phyloP scores from a whole-genome alignment of 352 stramenopile genomes.

The Phytophthora europaea region DNA sequence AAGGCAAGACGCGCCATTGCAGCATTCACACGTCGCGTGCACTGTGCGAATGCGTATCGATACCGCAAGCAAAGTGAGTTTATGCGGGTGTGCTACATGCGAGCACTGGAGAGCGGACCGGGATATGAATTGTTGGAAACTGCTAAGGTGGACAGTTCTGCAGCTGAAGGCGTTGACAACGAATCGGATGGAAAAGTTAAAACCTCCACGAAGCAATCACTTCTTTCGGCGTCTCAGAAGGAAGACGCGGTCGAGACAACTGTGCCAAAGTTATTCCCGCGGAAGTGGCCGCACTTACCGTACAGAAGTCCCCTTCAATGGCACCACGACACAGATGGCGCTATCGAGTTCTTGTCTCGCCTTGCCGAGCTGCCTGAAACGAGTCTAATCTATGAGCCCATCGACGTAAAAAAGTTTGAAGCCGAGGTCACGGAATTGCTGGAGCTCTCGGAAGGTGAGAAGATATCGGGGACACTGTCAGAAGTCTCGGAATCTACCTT shows the following conservation, averaged over 20 bases:
- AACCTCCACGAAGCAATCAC: conserved; percentile 10
- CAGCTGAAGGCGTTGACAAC: background rate
- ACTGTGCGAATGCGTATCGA: conserved; percentile 58
- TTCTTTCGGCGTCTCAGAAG: conserved; percentile 41
- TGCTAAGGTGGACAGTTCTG: conserved; percentile 18
- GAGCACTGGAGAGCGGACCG: conserved; percentile 54
- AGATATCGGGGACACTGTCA: background rate
- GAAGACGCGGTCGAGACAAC: conserved; percentile 57
- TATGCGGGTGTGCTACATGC: conserved; percentile 66
- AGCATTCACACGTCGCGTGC: conserved; percentile 46
- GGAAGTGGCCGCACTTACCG: conserved; percentile 80
- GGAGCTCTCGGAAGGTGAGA: background rate
- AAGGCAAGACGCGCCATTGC: conserved; percentile 46
- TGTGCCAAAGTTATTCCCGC: conserved; percentile 53
- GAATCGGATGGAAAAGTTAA: background rate
- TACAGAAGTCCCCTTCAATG: conserved; percentile 64
- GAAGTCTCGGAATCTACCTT: conserved; percentile 38
- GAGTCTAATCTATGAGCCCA: conserved; percentile 76
- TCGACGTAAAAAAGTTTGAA: conserved; percentile 60
- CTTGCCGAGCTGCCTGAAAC: conserved; percentile 62
- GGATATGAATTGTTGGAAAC: conserved; percentile 35
- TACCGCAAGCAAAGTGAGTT: conserved; percentile 77
- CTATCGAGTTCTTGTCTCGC: conserved; percentile 58
- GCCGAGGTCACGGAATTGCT: conserved; percentile 33
- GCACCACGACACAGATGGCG: conserved; percentile 45